phyloP scores from a whole-genome alignment of 225 moss, liverwort and hornwort species.

The Antitrichia curtipendula region DNA sequence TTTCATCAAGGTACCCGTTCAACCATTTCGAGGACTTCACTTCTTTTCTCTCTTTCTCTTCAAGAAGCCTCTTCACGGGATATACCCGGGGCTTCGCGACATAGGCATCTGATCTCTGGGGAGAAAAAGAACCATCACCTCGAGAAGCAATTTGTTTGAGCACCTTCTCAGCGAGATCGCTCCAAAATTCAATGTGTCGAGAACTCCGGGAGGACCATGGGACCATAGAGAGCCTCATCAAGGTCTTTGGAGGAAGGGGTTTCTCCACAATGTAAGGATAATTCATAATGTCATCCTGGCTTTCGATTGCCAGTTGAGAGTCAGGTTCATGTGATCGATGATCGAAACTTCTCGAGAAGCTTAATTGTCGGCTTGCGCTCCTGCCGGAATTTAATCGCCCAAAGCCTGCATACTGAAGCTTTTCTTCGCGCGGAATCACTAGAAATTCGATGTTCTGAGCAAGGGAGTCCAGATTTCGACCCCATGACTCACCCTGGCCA shows the following conservation, averaged over 20 bases:
- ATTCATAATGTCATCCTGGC: slow-evolving; percentile 29
- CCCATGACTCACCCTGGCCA: slow-evolving; percentile 67
- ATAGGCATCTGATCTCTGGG: slow-evolving; percentile 32
- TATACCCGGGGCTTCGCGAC: slow-evolving; percentile 1
- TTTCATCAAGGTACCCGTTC: slow-evolving; percentile 64
- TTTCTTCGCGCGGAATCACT: slow-evolving; percentile 21
- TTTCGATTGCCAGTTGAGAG: slow-evolving; percentile 7
- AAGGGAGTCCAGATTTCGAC: slow-evolving; percentile 69
- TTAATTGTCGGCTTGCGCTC: slow-evolving; percentile 15
- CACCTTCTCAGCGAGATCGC: slow-evolving; percentile 66
- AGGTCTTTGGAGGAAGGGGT: slow-evolving; percentile 36
- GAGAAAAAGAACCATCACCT: slow-evolving; percentile 32
- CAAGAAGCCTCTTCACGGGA: not conserved
- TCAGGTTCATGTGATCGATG: slow-evolving; percentile 13
- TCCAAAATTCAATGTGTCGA: slow-evolving; percentile 89
- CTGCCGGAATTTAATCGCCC: slow-evolving; percentile 28
- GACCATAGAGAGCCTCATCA: slow-evolving; percentile 49
- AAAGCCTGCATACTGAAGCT: slow-evolving; percentile 11
- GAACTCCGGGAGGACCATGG: slow-evolving; percentile 49
- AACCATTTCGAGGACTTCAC: slow-evolving; percentile 57
- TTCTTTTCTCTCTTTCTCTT: slow-evolving; percentile 18
- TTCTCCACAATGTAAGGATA: slow-evolving; percentile 55
- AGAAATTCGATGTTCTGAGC: slow-evolving; percentile 40
- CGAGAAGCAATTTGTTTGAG: slow-evolving; percentile 5
- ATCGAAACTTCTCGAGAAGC: slow-evolving; percentile 28